These are phyloP conservation scores for Pseudogymnoascus sp. DNA, from an alignment of 2,329 filamentous ascomycete genomes.

Conservation along the genomic window DNA sequence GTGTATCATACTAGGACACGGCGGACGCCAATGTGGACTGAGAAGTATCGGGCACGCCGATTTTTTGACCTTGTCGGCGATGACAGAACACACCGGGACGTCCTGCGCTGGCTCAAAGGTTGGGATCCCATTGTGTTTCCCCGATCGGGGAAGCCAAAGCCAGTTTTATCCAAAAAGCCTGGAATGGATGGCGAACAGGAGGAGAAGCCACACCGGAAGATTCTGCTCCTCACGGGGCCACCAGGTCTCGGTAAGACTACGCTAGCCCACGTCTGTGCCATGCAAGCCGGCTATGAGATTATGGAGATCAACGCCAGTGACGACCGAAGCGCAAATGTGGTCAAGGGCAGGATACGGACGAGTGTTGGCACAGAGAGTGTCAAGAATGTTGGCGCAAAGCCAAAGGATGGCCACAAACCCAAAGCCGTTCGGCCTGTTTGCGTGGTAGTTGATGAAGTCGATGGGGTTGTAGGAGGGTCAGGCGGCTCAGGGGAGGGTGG, in stretches of 20 bases:
- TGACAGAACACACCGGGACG: slow-evolving; percentile 82
- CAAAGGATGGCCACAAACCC: slow-evolving; percentile 43
- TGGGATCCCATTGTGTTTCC: slow-evolving; percentile 95
- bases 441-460: slow-evolving; percentile 92
- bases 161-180: slow-evolving; percentile 34
- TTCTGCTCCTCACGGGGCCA: slow-evolving; percentile 81
- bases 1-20: slow-evolving; percentile 21
- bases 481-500: slow-evolving; percentile 77
- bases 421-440: slow-evolving; percentile 82
- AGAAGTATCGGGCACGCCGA: slow-evolving; percentile 88
- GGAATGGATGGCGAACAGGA: slow-evolving; percentile 45
- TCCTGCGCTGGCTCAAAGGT: slow-evolving; percentile 85
- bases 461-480: slow-evolving; percentile 80
- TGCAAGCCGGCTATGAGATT: slow-evolving; percentile 90
- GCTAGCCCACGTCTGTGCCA: slow-evolving; percentile 88
- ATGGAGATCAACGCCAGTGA: slow-evolving; percentile 98
- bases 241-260: slow-evolving; percentile 95
- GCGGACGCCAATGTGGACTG: slow-evolving; percentile 72
- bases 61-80: slow-evolving; percentile 94
- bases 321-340: slow-evolving; percentile 80
- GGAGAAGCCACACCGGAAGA: slow-evolving; percentile 75
- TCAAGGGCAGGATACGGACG: slow-evolving; percentile 83
- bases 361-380: slow-evolving; percentile 93
- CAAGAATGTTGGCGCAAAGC: slow-evolving; percentile 55
- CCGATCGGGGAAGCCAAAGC: slow-evolving; percentile 49